Conservation (phyloP, 352 stramenopile species). For the Elongisporangium undulatum region DNA sequence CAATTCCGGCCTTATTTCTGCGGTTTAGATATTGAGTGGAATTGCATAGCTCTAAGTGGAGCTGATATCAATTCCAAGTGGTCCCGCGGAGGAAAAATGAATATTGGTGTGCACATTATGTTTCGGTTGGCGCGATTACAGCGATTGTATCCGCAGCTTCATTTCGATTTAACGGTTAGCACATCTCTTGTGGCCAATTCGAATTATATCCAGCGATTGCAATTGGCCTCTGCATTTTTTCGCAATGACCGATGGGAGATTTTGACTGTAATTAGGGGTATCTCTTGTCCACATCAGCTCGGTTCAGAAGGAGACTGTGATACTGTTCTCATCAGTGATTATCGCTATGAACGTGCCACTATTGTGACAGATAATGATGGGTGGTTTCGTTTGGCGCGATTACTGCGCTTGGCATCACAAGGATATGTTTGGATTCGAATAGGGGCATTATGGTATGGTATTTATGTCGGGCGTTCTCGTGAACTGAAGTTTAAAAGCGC, state of each 20-base stretch:
- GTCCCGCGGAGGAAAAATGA: constrained; percentile 25
- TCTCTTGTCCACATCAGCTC: constrained; percentile 5
- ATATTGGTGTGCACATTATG: constrained; percentile 12
- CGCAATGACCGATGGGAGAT: constrained; percentile 20
- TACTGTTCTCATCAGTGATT: constrained; percentile 42
- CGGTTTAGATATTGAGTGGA: constrained; percentile 11
- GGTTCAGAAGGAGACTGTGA: constrained; percentile 2
- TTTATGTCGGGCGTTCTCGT: constrained; percentile 8
- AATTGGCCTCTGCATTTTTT: neutral
- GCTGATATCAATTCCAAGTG: constrained; percentile 4
- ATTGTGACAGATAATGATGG: constrained; percentile 27
- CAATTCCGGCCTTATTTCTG: constrained; percentile 1
- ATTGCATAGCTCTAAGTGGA: constrained; percentile 10
- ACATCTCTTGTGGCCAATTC: constrained; percentile 9
- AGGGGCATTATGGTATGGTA: constrained; percentile 12
- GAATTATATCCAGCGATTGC: constrained; percentile 7
- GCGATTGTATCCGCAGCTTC: constrained; percentile 17
- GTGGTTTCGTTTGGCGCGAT: constrained; percentile 23
- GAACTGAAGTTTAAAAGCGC: constrained; percentile 9
- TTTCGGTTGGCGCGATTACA: constrained; percentile 5
- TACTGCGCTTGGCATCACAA: constrained; percentile 27
- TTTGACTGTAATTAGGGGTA: constrained; percentile 26
- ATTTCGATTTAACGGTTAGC: constrained; percentile 19
- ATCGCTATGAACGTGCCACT: constrained; percentile 43
- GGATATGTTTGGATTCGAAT: constrained; percentile 47